Evolutionary conservation across 306 rosid species (phyloP), one percentile per base, ranked within the genome.

Genomic region (Casuarina equisetifolia): DNA sequence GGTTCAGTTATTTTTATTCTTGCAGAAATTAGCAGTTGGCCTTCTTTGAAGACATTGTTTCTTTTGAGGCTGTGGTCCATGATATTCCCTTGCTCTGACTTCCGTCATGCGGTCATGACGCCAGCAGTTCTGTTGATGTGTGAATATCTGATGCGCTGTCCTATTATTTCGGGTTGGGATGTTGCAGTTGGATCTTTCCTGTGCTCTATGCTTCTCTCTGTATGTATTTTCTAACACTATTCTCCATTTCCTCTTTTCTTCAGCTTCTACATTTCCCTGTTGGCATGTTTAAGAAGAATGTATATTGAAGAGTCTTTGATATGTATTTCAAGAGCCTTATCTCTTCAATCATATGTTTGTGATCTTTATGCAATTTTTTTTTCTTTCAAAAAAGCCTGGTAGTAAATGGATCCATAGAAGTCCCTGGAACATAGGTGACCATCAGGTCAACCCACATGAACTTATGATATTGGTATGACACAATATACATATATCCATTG

Each of bases 1-100:
- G 59, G 35, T 73, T 78, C 42, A 62, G 78, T 52, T 83, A 52
- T 52, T 72, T 76, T 25, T 63, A 4, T 81, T 80, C 74, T 45
- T 80, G 74, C 88, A 95, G 99, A 92, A 85, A 88, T 80, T 84
- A 88, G 89, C 91, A 71, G 83, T 52, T 95, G 99, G 94, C 97
- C 99, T 86, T 88, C 97, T 74, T 87, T 94, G 67, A 95, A 92
- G 80, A 89, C 88, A 17, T 70, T 95, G 79, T 86, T 87, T 81
- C 99, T 95, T 85, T 77, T 95, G 81, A 92, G 92, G 76, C 90
- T 95, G 78, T 95, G 97, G 99, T 87, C 97, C 78, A 80, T 85
- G 88, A 86, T 89, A 88, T 92, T 86, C 88, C 91, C 99, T 69
- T 89, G 93, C 88, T 89, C 99, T 2, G 99, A 95, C 82, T 92